Evolutionary conservation across 192 early-diverging fungal genomes (phyloP).

Genomic region (Coemansia guatemalensis): DNA sequence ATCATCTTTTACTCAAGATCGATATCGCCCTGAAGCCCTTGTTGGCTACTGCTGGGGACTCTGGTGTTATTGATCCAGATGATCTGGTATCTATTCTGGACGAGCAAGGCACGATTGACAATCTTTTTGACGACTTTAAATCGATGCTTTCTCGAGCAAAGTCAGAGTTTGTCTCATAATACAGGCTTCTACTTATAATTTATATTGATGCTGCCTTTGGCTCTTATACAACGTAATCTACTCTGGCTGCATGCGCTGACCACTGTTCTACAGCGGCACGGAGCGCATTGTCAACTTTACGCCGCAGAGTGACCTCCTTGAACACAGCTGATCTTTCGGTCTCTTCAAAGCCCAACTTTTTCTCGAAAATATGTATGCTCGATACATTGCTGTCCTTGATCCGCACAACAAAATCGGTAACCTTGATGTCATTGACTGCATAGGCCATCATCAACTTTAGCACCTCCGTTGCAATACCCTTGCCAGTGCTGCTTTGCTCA

Average conservation of each 20-base stretch:
- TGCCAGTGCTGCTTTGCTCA: slow-evolving; percentile 37
- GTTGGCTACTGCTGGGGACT: not conserved
- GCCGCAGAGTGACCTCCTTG: slow-evolving; percentile 47
- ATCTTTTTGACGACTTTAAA: slow-evolving; percentile 28
- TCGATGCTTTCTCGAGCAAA: slow-evolving; percentile 28
- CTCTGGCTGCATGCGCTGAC: slow-evolving; percentile 17
- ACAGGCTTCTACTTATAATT: not conserved
- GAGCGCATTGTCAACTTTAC: slow-evolving; percentile 21
- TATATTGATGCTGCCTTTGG: not conserved
- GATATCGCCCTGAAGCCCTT: slow-evolving; percentile 19
- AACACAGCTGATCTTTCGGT: slow-evolving; percentile 44
- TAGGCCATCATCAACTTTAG: slow-evolving; percentile 54
- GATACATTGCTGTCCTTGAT: slow-evolving; percentile 50
- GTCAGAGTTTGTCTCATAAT: slow-evolving; percentile 29
- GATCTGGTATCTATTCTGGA: slow-evolving; percentile 42
- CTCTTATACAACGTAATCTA: slow-evolving; percentile 8
- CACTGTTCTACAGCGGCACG: slow-evolving; percentile 6
- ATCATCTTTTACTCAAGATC: slow-evolving; percentile 22
- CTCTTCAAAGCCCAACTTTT: slow-evolving; percentile 45
- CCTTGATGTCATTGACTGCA: slow-evolving; percentile 40
- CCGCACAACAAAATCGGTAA: slow-evolving; percentile 49
- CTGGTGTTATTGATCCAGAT: slow-evolving; percentile 17
- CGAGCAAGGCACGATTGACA: slow-evolving; percentile 18
- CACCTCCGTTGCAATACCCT: slow-evolving; percentile 47
- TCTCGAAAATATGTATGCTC: slow-evolving; percentile 43